Percentiles rank a stretch among this genome's conserved stretches.
Evolutionary conservation across 2,329 filamentous ascomycete species (phyloP).

Genomic region (Cordyceps cicadae): DNA sequence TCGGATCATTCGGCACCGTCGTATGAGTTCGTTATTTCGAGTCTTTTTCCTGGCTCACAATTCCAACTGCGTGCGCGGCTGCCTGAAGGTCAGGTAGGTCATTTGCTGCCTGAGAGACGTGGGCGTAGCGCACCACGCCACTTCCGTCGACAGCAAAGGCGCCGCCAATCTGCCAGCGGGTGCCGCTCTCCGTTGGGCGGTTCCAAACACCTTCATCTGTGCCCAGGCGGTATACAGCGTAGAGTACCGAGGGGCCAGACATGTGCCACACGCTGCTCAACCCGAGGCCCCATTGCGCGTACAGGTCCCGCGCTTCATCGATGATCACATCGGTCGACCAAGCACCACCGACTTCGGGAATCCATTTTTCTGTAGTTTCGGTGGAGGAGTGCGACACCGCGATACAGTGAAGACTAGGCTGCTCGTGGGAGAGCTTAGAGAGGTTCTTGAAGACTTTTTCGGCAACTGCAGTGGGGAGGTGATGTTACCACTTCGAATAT

Average conservation of each 20-base stretch:
- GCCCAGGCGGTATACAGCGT: conserved; percentile 48
- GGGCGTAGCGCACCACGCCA: conserved; percentile 24
- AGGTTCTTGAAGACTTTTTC: conserved; percentile 56
- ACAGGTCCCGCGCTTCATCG: conserved; percentile 52
- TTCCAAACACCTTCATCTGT: conserved; percentile 59
- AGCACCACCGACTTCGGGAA: conserved; percentile 46
- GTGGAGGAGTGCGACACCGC: conserved; percentile 54
- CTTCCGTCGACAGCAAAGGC: conserved; percentile 44
- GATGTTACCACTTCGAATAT: neutral
- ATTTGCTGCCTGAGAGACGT: conserved; percentile 23
- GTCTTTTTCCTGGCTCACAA: conserved; percentile 4
- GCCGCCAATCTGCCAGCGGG: conserved; percentile 60
- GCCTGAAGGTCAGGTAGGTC: conserved; percentile 24
- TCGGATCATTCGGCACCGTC: neutral
- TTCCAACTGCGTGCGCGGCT: conserved; percentile 21
- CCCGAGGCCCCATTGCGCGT: conserved; percentile 59
- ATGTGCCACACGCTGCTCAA: conserved; percentile 54
- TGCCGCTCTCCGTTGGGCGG: conserved; percentile 55
- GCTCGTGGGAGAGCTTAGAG: conserved; percentile 39
- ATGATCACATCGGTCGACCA: conserved; percentile 51
- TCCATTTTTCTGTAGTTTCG: conserved; percentile 48
- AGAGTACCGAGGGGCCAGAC: conserved; percentile 47
- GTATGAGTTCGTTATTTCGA: neutral
- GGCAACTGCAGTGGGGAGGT: conserved; percentile 42
- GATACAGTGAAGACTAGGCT: conserved; percentile 47